Evolutionary conservation across 73 alveolate genomes (phyloP), one percentile per base, ranked within the genome.

Genomic region (Stentor roeselii): DNA sequence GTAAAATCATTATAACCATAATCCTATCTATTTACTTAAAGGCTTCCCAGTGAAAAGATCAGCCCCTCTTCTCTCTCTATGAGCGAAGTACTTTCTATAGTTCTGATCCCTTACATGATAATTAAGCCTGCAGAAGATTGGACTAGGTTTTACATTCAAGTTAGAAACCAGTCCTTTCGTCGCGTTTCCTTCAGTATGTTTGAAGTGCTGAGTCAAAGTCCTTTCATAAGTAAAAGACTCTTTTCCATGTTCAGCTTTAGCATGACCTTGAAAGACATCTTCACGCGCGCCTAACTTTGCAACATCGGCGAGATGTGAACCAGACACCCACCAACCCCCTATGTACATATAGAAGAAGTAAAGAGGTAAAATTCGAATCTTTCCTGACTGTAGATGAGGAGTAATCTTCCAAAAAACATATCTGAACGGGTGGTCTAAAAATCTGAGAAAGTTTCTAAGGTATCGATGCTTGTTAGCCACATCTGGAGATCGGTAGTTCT

Each of bases 41-140:
- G 84, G 84, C 34, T 15, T 35, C 21, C 84, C 84, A n/a, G 84
- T 76, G 67, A 76, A 76, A 27, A 35, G 84, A 34, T 76, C 84
- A 37, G 39, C 84, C 30, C 59, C 84, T n/a, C 84, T 14, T 21
- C 84, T 15, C 67, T 76, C 84, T 76, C 84, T 76, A 67, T 76
- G 84, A 27, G 60, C 84, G 67, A 76, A 76, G 39, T 76, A 76
- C 39, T 76, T 76, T 76, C 84, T 76, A 34, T 36, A 39, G 84
- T 76, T 76, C 39, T 76, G 84, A 2, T 76, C 84, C 39, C 84
- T 76, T 6, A 76, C 36, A 41, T 76, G 30, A 40, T 76, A 27
- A 38, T 76, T 76, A 30, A 76, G 60, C 74, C 84, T 76, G 34
- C 60, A 37, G 3, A 76, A 76, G 1, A 11, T 37, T 39, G 27